Percentiles rank a stretch among this genome's conserved stretches.
Evolutionary conservation across 2,329 filamentous ascomycete genomes (phyloP).

Genomic region (Ascochyta clinopodiicola): DNA sequence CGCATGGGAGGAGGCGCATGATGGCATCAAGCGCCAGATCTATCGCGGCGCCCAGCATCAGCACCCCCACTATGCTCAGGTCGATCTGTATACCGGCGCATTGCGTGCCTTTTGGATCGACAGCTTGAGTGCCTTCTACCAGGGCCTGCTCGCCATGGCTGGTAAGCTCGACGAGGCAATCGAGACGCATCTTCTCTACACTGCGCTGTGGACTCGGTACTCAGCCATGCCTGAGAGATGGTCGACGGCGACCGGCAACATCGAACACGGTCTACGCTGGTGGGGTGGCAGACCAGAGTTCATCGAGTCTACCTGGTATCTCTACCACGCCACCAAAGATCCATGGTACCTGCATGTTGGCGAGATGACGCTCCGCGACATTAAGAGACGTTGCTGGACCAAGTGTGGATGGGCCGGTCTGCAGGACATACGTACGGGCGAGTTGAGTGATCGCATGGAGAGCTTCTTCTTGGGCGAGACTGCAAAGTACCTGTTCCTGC

Average conservation of each 20-base stretch:
- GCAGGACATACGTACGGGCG: slow-evolving; percentile 66
- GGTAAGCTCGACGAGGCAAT: slow-evolving; percentile 92
- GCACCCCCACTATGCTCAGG: slow-evolving; percentile 92
- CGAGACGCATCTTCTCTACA: slow-evolving; percentile 86
- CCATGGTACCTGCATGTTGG: slow-evolving; percentile 96
- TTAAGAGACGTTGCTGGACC: slow-evolving; percentile 86
- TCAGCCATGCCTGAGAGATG: slow-evolving; percentile 93
- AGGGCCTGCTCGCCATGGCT: slow-evolving; percentile 82
- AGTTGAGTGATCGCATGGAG: slow-evolving; percentile 94
- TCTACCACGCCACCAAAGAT: slow-evolving; percentile 92
- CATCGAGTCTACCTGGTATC: slow-evolving; percentile 93
- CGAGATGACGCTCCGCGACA: slow-evolving; percentile 92
- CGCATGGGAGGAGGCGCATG: slow-evolving; percentile 85
- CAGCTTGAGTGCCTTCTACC: slow-evolving; percentile 93
- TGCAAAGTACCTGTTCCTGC: slow-evolving; percentile 90
- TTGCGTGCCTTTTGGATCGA: slow-evolving; percentile 94
- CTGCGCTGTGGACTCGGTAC: slow-evolving; percentile 93
- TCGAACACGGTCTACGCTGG: slow-evolving; percentile 89
- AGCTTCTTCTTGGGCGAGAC: slow-evolving; percentile 98
- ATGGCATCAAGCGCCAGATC: slow-evolving; percentile 88
- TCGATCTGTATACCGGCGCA: slow-evolving; percentile 85
- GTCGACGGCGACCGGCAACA: slow-evolving; percentile 82
- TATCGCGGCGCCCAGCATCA: slow-evolving; percentile 77
- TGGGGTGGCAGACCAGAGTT: slow-evolving; percentile 97
- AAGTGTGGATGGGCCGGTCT: slow-evolving; percentile 93